phyloP scores from a whole-genome alignment of 352 stramenopile genomes.

The Phytophthora cryptogea region DNA sequence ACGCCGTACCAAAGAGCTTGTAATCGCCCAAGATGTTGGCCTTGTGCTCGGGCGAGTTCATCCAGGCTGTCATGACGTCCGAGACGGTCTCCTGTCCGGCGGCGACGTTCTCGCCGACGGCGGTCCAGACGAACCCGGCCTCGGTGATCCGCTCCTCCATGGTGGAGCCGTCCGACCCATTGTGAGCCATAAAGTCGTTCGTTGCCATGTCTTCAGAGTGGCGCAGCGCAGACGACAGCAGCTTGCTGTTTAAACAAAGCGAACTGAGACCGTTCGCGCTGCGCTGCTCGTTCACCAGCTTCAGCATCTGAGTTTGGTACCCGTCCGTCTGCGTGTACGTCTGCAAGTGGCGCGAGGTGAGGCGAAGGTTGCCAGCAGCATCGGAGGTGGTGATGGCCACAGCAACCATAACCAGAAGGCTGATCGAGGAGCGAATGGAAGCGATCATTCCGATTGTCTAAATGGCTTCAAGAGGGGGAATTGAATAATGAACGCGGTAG shows the following conservation, averaged over 20 bases:
- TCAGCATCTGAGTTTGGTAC: conserved; percentile 27
- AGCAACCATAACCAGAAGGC: conserved; percentile 12
- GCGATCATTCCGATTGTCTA: conserved; percentile 10
- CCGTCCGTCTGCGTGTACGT: conserved; percentile 29
- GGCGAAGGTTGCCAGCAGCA: conserved; percentile 14
- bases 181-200: conserved; percentile 54
- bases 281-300: conserved; percentile 46
- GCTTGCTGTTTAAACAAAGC: conserved; percentile 45
- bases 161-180: conserved; percentile 43
- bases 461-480: conserved; percentile 2
- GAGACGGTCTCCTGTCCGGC: conserved; percentile 43
- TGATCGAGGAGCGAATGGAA: conserved; percentile 13
- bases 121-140: conserved; percentile 52
- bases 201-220: conserved; percentile 41
- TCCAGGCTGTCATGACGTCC: conserved; percentile 57
- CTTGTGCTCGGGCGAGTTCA: conserved; percentile 52
- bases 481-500: conserved; percentile 22
- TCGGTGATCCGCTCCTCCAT: conserved; percentile 42
- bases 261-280: conserved; percentile 31
- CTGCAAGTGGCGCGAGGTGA: conserved; percentile 16
- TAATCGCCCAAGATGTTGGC: conserved; percentile 45
- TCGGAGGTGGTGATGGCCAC: conserved; percentile 9
- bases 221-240: conserved; percentile 13
- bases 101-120: conserved; percentile 53
- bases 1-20: conserved; percentile 33